A percentile compares a stretch with the other conserved stretches of the same genome.
These are phyloP conservation scores for Trichosporon faecale DNA, from an alignment of 1,284 basidiomycete species.

Conservation along the genomic window DNA sequence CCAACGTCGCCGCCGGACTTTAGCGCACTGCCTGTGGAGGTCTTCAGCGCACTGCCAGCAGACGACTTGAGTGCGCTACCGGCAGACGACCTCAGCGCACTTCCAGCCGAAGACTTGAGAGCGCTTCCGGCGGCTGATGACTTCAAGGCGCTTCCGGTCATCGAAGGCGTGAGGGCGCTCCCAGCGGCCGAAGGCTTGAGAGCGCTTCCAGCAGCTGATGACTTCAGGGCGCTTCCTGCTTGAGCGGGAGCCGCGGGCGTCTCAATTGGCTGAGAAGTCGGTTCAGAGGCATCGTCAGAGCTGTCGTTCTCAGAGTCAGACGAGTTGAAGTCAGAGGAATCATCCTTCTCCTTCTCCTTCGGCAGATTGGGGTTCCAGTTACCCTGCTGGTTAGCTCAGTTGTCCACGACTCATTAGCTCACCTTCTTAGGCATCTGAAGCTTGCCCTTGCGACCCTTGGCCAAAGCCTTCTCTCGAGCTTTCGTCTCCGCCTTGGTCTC, in stretches of 20 bases:
- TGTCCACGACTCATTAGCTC: constrained; percentile 9
- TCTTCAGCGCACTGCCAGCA: constrained; percentile 34
- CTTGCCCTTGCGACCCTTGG: constrained; percentile 21
- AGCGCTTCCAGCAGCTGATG: not conserved
- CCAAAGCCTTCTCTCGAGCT: constrained; percentile 25
- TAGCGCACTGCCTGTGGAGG: not conserved
- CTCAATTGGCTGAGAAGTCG: constrained; percentile 16
- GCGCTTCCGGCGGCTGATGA: constrained; percentile 9
- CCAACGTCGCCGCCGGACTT: not conserved
- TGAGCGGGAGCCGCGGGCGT: not conserved
- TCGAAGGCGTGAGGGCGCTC: constrained; percentile 8
- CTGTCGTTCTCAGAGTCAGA: constrained; percentile 47
- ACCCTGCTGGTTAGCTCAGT: constrained; percentile 24
- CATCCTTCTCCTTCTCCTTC: constrained; percentile 17
- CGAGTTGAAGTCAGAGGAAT: constrained; percentile 50
- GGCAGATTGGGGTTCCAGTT: constrained; percentile 46
- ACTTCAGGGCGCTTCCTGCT: not conserved
- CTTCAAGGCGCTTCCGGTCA: constrained; percentile 20
- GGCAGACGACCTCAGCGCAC: constrained; percentile 14
- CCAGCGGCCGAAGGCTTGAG: constrained; percentile 10
- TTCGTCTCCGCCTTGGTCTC: constrained; percentile 35
- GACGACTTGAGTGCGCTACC: not conserved
- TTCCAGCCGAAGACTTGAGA: not conserved
- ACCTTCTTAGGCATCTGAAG: constrained; percentile 40
- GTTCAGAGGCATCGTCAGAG: constrained; percentile 23